A percentile compares a stretch with the other conserved stretches of the same genome.
These are phyloP conservation scores for Mortierella alpina DNA, from an alignment of 192 early-diverging fungal species.

Conservation along the genomic window DNA sequence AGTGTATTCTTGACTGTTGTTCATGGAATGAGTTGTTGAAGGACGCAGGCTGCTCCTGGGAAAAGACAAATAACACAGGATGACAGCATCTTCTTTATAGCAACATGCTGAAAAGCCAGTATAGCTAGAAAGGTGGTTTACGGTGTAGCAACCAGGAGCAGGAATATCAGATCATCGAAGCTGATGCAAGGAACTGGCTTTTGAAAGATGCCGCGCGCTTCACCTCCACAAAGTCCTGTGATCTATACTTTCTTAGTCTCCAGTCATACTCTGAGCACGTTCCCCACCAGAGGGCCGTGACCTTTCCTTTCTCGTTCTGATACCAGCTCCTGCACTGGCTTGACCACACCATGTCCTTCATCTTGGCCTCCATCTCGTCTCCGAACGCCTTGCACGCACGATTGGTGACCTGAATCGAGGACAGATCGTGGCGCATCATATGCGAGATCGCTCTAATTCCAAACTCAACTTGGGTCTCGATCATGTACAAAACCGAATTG, in stretches of 20 bases:
- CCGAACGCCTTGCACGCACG: constrained; percentile 38
- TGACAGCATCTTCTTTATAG: too few relatives aligned
- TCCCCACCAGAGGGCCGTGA: constrained; percentile 34
- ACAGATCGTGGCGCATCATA: constrained; percentile 49
- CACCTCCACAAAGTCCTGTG: constrained; percentile 16
- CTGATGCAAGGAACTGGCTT: too few relatives aligned
- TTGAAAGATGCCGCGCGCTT: too few relatives aligned
- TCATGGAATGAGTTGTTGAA: too few relatives aligned
- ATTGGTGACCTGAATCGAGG: constrained; percentile 37
- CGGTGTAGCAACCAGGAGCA: too few relatives aligned
- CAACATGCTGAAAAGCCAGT: too few relatives aligned
- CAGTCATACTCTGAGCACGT: constrained; percentile 15
- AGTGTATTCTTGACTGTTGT: too few relatives aligned
- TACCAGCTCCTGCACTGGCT: constrained; percentile 62
- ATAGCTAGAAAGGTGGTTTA: too few relatives aligned
- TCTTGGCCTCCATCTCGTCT: constrained; percentile 34
- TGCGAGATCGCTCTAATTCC: constrained; percentile 49
- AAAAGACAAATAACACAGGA: too few relatives aligned
- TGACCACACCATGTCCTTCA: constrained; percentile 60
- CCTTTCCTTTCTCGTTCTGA: constrained; percentile 47
- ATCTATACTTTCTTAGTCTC: constrained; percentile 35
- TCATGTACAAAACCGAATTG: constrained; percentile 58
- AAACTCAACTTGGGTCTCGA: constrained; percentile 61
- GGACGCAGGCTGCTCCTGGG: too few relatives aligned
- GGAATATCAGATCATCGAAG: too few relatives aligned